These are phyloP conservation scores for Plasmodium ovale DNA, from an alignment of 169 alveolate species.

Conservation along the genomic window DNA sequence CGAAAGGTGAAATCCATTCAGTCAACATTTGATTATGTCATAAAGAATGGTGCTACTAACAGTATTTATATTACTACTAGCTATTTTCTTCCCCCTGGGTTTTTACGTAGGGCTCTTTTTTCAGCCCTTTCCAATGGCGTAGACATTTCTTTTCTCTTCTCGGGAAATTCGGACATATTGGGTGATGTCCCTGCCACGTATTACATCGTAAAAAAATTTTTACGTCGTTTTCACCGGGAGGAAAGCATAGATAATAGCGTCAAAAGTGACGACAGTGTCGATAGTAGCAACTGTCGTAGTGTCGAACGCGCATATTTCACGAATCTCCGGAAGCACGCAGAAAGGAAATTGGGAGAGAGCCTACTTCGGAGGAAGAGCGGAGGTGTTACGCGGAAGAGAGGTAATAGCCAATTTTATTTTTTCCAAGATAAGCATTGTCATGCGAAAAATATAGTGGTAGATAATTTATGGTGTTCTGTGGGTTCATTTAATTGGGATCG, in stretches of 20 bases:
- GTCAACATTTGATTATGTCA: constrained; percentile 48
- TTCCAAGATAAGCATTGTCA: constrained; percentile 83
- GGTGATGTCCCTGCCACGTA: constrained; percentile 88
- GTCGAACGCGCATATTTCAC: not conserved
- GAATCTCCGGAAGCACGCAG: not conserved
- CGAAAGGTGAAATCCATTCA: constrained; percentile 79
- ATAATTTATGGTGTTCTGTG: constrained; percentile 83
- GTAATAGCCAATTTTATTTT: constrained; percentile 76
- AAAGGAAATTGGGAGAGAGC: constrained; percentile 42
- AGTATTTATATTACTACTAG: constrained; percentile 86
- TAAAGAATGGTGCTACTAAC: constrained; percentile 78
- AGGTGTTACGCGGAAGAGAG: too few species aligned
- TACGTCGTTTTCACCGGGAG: not conserved
- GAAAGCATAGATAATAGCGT: not conserved
- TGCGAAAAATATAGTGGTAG: constrained; percentile 82
- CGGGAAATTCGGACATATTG: constrained; percentile 88
- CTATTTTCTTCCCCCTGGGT: constrained; percentile 89
- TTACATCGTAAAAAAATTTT: constrained; percentile 83
- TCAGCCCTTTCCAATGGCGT: constrained; percentile 81
- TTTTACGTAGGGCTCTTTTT: constrained; percentile 82
- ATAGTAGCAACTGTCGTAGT: too few species aligned
- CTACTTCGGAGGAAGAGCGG: constrained; percentile 8
- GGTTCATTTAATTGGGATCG: constrained; percentile 87
- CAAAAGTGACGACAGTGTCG: not conserved
- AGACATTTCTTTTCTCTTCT: constrained; percentile 81